Evolutionary conservation across 1,284 basidiomycete genomes (phyloP).

Genomic region (Inonotus hispidus): DNA sequence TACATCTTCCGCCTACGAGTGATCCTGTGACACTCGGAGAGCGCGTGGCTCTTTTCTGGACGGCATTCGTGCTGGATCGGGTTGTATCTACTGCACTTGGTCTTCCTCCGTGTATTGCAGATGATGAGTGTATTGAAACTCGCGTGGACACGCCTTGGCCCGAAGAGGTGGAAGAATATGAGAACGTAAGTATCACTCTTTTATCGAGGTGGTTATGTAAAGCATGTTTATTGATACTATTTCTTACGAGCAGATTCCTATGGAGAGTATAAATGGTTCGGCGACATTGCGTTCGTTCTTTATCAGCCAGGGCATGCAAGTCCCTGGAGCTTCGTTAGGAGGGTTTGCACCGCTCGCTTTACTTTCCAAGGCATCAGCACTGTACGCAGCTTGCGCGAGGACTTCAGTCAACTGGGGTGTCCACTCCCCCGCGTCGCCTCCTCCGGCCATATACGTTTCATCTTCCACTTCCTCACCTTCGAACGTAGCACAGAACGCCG

Average conservation of each 20-base stretch:
- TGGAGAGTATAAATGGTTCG: slow-evolving; percentile 43
- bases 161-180: slow-evolving; percentile 34
- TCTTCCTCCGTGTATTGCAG: slow-evolving; percentile 35
- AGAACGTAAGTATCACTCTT: slow-evolving; percentile 23
- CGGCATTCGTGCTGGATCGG: slow-evolving; percentile 38
- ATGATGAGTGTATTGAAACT: slow-evolving; percentile 33
- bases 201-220: not conserved
- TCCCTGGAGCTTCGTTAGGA: slow-evolving; percentile 26
- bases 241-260: slow-evolving; percentile 42
- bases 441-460: slow-evolving; percentile 6
- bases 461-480: slow-evolving; percentile 11
- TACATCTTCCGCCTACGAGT: slow-evolving; percentile 45
- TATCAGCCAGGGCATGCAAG: slow-evolving; percentile 42
- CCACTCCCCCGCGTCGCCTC: slow-evolving; percentile 30
- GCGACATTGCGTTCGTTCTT: slow-evolving; percentile 60
- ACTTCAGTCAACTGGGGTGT: slow-evolving; percentile 55
- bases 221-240: not conserved
- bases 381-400: slow-evolving; percentile 61
- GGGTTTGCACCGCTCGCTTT: slow-evolving; percentile 59
- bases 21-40: slow-evolving; percentile 42
- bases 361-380: slow-evolving; percentile 67
- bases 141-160: slow-evolving; percentile 39
- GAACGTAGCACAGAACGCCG: slow-evolving; percentile 33
- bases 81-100: slow-evolving; percentile 37
- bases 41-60: slow-evolving; percentile 39